These are phyloP conservation scores for Boletus hoseneyae DNA, from an alignment of 1,284 basidiomycete species.

Conservation along the genomic window DNA sequence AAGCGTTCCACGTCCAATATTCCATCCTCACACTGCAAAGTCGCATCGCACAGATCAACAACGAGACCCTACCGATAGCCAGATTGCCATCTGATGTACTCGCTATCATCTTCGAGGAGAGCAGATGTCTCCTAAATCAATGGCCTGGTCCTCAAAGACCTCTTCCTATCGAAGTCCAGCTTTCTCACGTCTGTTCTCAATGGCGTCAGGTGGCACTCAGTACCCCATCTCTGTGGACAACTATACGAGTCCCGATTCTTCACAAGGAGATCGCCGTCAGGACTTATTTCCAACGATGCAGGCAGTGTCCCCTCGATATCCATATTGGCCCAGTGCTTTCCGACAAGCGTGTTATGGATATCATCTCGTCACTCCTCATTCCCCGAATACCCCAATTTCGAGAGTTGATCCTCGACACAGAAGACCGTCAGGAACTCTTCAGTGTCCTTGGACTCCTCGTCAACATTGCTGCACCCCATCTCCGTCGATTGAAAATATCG, in stretches of 20 bases:
- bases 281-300: constrained; percentile 29
- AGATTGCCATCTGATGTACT: constrained; percentile 31
- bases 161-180: constrained; percentile 32
- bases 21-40: constrained; percentile 32
- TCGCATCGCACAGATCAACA: constrained; percentile 32
- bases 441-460: constrained; percentile 22
- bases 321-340: constrained; percentile 30
- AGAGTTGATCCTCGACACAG: constrained; percentile 31
- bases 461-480: constrained; percentile 24
- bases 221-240: constrained; percentile 32
- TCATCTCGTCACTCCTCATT: constrained; percentile 27
- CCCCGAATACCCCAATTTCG: constrained; percentile 32
- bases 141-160: constrained; percentile 31
- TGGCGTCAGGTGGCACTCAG: constrained; percentile 33
- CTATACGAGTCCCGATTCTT: constrained; percentile 33
- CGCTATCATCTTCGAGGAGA: constrained; percentile 34
- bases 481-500: constrained; percentile 30
- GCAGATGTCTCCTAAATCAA: constrained; percentile 27
- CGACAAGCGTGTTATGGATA: constrained; percentile 24
- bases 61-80: constrained; percentile 31
- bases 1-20: constrained; percentile 28
- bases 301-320: constrained; percentile 30
- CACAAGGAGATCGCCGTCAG: constrained; percentile 29
- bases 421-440: constrained; percentile 32
- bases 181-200: constrained; percentile 31